Percentiles rank a stretch among this genome's conserved stretches.
phyloP scores from a whole-genome alignment of 129 eudicot species.

The Chrysanthemum seticuspe region DNA sequence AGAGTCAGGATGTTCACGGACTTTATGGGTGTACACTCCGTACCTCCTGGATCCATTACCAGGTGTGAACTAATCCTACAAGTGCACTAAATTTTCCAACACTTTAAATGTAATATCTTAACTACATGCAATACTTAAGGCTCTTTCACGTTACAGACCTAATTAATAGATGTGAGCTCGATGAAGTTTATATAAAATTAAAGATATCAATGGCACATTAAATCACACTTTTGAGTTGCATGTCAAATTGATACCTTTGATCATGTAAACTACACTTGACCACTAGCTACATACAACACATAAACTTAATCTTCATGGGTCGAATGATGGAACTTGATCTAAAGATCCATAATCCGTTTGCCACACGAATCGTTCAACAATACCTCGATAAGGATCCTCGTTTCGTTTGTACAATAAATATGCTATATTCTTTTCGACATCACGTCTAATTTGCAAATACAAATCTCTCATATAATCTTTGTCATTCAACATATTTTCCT shows the following conservation, averaged over 20 bases:
- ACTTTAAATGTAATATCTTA: no score
- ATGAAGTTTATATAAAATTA: not conserved
- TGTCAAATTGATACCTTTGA: not conserved
- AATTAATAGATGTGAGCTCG: not conserved
- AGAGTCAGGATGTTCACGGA: no score
- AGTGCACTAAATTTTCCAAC: no score
- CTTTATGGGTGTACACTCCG: no score
- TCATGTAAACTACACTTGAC: constrained; percentile 3
- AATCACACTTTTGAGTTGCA: not conserved
- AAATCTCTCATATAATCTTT: constrained; percentile 23
- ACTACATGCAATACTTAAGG: no score
- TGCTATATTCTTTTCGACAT: constrained; percentile 37
- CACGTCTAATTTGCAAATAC: constrained; percentile 45
- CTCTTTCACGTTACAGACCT: no score
- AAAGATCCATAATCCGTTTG: constrained; percentile 20
- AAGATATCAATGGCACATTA: not conserved
- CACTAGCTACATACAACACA: not conserved
- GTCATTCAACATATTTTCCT: constrained; percentile 26
- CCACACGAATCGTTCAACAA: constrained; percentile 36
- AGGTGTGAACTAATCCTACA: no score
- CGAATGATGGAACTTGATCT: constrained; percentile 45
- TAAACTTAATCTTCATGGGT: constrained; percentile 33
- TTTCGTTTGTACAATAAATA: constrained; percentile 46
- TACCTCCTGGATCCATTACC: no score
- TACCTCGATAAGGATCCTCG: constrained; percentile 53